Conservation (phyloP, 495 filamentous ascomycete species). For the Neurospora pannonica region DNA sequence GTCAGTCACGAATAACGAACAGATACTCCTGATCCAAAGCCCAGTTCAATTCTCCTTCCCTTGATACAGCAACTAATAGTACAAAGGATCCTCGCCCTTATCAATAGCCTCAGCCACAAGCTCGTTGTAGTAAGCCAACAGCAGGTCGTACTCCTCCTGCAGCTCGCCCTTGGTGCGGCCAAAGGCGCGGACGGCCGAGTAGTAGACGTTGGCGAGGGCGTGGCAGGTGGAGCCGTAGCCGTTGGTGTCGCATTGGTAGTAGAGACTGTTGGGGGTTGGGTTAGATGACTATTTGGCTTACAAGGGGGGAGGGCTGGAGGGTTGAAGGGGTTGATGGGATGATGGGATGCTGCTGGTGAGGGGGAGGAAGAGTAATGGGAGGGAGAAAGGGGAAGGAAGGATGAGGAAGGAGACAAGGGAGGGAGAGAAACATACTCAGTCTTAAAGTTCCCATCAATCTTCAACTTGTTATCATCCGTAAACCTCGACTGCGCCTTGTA, state of each 20-base stretch:
- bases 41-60: not conserved
- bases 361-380: slow-evolving; percentile 15
- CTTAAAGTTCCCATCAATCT: slow-evolving; percentile 37
- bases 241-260: slow-evolving; percentile 19
- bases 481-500: slow-evolving; percentile 33
- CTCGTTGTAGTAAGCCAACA: slow-evolving; percentile 21
- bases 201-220: slow-evolving; percentile 34
- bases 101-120: slow-evolving; percentile 21
- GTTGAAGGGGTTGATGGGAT: not conserved
- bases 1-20: too few relatives aligned
- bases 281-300: too few relatives aligned
- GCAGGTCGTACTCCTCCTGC: slow-evolving; percentile 22
- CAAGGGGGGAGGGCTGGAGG: slow-evolving; percentile 23
- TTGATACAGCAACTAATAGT: not conserved
- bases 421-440: slow-evolving; percentile 18
- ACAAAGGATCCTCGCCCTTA: slow-evolving; percentile 9
- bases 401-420: not conserved
- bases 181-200: slow-evolving; percentile 33
- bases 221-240: slow-evolving; percentile 16
- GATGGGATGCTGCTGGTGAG: slow-evolving; percentile 8
- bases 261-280: slow-evolving; percentile 12
- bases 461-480: slow-evolving; percentile 19
- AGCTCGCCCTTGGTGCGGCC: slow-evolving; percentile 20
- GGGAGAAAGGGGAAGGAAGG: too few relatives aligned
- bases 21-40: not conserved